Percentiles rank a stretch among this genome's conserved stretches.
Evolutionary conservation across 2,329 filamentous ascomycete species (phyloP).

Genomic region (Fusarium floridanum): DNA sequence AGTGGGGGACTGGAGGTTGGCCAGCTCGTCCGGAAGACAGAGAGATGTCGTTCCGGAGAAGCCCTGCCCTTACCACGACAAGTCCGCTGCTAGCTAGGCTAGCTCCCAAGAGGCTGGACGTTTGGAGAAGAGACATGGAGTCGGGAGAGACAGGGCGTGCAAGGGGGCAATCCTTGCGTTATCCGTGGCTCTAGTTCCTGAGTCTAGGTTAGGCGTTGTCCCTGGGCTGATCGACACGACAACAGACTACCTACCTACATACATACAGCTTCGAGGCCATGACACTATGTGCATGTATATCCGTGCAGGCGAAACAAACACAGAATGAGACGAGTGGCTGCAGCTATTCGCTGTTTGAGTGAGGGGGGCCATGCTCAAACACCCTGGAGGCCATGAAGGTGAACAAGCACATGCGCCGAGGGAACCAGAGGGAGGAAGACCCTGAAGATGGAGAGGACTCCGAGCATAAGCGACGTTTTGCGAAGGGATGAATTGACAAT

Average conservation of each 20-base stretch:
- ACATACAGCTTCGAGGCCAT: conserved; percentile 20
- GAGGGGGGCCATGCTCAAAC: conserved; percentile 12
- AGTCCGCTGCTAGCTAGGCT: neutral
- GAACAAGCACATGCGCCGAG: conserved; percentile 20
- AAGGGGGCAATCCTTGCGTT: conserved; percentile 23
- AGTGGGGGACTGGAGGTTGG: conserved; percentile 10
- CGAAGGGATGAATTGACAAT: conserved; percentile 8
- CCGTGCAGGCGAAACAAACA: conserved; percentile 11
- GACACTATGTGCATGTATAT: conserved; percentile 4
- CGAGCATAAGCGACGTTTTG: conserved; percentile 12
- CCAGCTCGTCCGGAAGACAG: neutral
- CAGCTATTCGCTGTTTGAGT: neutral
- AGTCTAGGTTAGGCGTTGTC: conserved; percentile 9
- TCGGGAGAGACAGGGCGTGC: conserved; percentile 18
- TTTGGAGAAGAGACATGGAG: conserved; percentile 4
- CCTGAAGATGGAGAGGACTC: conserved; percentile 10
- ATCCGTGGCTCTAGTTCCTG: conserved; percentile 14
- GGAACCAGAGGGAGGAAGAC: conserved; percentile 20
- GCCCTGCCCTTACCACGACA: neutral
- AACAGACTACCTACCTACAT: conserved; percentile 1
- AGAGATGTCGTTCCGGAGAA: conserved; percentile 15
- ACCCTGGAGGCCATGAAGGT: neutral
- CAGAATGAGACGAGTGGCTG: conserved; percentile 5
- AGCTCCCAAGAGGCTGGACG: conserved; percentile 16
- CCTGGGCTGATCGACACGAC: conserved; percentile 29